Percentiles rank a stretch among this genome's conserved stretches.
Evolutionary conservation across 345 rosid genomes (phyloP).

Genomic region (Combretum micranthum): DNA sequence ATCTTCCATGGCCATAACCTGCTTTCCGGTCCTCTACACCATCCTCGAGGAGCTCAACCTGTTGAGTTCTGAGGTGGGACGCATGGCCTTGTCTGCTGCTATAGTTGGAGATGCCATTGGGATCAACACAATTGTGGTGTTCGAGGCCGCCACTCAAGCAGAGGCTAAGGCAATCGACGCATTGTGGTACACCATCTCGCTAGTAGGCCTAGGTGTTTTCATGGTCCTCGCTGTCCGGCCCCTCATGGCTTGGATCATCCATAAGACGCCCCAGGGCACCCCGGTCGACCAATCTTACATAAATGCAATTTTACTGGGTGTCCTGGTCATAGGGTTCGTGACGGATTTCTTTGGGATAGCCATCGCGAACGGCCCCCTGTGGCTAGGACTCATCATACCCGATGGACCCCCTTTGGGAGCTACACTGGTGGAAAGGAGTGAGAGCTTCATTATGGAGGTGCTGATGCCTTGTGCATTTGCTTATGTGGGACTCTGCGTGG

Average conservation of each 20-base stretch:
- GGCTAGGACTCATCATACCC: constrained; percentile 29
- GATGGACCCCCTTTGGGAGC: constrained; percentile 28
- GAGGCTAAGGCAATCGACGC: neutral
- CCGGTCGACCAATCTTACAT: too few relatives aligned
- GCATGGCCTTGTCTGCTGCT: neutral
- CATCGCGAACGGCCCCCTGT: constrained; percentile 12
- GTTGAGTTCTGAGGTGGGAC: constrained; percentile 6
- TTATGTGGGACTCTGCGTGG: constrained; percentile 17
- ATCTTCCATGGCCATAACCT: neutral
- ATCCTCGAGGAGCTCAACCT: constrained; percentile 1
- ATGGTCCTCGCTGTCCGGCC: too few relatives aligned
- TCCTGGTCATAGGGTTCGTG: constrained; percentile 1
- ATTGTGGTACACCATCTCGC: too few relatives aligned
- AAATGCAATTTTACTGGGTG: neutral
- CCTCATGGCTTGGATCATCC: too few relatives aligned
- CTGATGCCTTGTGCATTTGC: constrained; percentile 24
- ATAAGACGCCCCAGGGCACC: too few relatives aligned
- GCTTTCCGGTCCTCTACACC: neutral
- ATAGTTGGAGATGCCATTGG: neutral
- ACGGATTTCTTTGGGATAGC: constrained; percentile 17
- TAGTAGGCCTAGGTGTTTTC: too few relatives aligned
- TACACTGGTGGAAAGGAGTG: constrained; percentile 28
- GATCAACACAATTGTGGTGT: neutral
- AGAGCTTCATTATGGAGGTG: constrained; percentile 15
- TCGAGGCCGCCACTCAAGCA: neutral